A percentile compares a stretch with the other conserved stretches of the same genome.
These are phyloP conservation scores for Euphorbia schlechtendalii DNA, from an alignment of 441 rosid genomes.

Conservation along the genomic window DNA sequence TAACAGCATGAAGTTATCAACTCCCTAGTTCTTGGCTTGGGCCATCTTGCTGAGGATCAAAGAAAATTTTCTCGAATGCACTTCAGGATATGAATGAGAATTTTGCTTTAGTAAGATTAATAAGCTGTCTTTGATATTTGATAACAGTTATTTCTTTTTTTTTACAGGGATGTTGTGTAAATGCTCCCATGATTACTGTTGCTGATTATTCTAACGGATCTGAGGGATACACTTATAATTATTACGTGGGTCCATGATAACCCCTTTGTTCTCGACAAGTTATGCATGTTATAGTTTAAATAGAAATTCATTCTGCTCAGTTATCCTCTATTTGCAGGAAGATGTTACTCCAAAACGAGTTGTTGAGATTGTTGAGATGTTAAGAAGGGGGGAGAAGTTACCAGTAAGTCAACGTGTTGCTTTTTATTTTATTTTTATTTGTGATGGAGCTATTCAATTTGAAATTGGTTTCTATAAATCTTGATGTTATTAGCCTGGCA, in stretches of 20 bases:
- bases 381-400: conserved; percentile 84
- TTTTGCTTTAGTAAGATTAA: neutral
- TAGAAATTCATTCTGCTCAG: conserved; percentile 12
- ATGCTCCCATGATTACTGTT: conserved; percentile 99
- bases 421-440: too few relatives aligned
- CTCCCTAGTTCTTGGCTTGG: neutral
- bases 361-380: conserved; percentile 82
- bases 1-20: too few relatives aligned
- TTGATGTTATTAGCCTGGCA: conserved; percentile 72
- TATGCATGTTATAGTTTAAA: neutral
- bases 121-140: conserved; percentile 4
- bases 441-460: neutral
- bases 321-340: conserved; percentile 66
- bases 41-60: neutral
- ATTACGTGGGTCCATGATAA: conserved; percentile 49
- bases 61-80: neutral
- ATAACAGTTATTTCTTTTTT: conserved; percentile 22
- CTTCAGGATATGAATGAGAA: too few relatives aligned
- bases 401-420: conserved; percentile 63
- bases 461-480: conserved; percentile 6
- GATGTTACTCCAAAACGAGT: conserved; percentile 86
- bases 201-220: conserved; percentile 96
- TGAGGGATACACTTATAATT: conserved; percentile 93
- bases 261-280: conserved; percentile 8
- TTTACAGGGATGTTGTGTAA: conserved; percentile 88